A percentile compares a stretch with the other conserved stretches of the same genome.
Evolutionary conservation across 2,329 filamentous ascomycete genomes (phyloP).

Genomic region (Xylariomycetidae sp.): DNA sequence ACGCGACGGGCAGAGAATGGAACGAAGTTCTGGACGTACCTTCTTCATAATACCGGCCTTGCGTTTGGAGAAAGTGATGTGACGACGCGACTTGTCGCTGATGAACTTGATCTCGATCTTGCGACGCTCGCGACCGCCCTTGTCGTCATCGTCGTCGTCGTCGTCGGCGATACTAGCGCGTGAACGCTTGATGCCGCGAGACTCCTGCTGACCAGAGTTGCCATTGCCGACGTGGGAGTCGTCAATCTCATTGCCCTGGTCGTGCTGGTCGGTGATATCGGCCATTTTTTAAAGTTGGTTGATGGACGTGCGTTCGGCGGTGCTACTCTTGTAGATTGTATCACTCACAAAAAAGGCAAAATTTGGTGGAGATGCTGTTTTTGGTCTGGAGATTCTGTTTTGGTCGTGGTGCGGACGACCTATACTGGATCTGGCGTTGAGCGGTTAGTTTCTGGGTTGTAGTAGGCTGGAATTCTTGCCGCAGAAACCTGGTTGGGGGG

Average conservation of each 20-base stretch:
- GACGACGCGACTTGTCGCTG: slow-evolving; percentile 97
- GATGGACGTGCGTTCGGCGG: slow-evolving; percentile 18
- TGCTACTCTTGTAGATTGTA: no score
- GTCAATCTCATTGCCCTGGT: slow-evolving; percentile 70
- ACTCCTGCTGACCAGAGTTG: slow-evolving; percentile 58
- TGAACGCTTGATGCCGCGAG: slow-evolving; percentile 83
- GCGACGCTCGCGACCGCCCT: slow-evolving; percentile 93
- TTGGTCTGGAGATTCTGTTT: no score
- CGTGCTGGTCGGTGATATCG: slow-evolving; percentile 75
- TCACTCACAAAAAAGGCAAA: slow-evolving; percentile 50
- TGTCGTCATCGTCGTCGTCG: slow-evolving; percentile 96
- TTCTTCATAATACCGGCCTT: slow-evolving; percentile 99
- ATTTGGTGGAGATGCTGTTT: slow-evolving; percentile 57
- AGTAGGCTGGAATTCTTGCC: slow-evolving; percentile 40
- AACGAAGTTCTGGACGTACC: slow-evolving; percentile 52
- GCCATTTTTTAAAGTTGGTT: slow-evolving; percentile 51
- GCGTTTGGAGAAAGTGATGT: slow-evolving; percentile 99
- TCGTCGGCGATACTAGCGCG: slow-evolving; percentile 82
- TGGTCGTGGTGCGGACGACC: slow-evolving; percentile 61
- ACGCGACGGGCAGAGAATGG: slow-evolving; percentile 9
- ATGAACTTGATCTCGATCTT: slow-evolving; percentile 99
- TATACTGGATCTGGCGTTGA: slow-evolving; percentile 62
- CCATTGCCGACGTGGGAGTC: slow-evolving; percentile 74
- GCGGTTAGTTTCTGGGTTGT: slow-evolving; percentile 44
- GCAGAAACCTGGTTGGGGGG: slow-evolving; percentile 53